Percentiles rank a stretch among this genome's conserved stretches.
Conservation (phyloP, 2,329 filamentous ascomycete species). For the Juglanconis juglandina region DNA sequence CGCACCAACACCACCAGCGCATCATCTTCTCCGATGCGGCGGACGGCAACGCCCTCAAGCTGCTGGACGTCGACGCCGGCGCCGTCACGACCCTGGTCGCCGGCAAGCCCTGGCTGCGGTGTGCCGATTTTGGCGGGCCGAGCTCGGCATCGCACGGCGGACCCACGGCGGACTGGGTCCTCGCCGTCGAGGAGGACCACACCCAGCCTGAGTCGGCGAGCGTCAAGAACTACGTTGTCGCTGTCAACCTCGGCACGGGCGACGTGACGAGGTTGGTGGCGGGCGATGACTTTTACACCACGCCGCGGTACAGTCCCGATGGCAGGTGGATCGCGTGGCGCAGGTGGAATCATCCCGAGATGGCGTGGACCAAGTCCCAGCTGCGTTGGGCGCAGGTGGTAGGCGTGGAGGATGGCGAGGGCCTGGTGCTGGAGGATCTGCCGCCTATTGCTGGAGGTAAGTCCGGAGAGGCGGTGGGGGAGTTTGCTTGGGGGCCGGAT, state of each 20-base stretch:
- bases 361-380: constrained; percentile 48
- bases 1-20: constrained; percentile 12
- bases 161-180: constrained; percentile 35
- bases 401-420: constrained; percentile 26
- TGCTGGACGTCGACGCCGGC: constrained; percentile 36
- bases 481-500: constrained; percentile 50
- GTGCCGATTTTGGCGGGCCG: constrained; percentile 45
- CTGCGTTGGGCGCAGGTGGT: constrained; percentile 41
- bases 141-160: constrained; percentile 13
- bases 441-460: constrained; percentile 13
- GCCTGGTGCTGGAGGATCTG: constrained; percentile 28
- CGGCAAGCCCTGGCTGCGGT: constrained; percentile 33
- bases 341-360: constrained; percentile 52
- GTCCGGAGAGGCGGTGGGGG: constrained; percentile 40
- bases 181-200: constrained; percentile 53
- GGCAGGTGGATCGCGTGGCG: constrained; percentile 47
- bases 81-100: constrained; percentile 32
- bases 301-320: constrained; percentile 46
- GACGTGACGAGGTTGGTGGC: constrained; percentile 36
- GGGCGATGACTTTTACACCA: constrained; percentile 51
- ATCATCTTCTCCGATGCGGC: constrained; percentile 45
- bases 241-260: constrained; percentile 38
- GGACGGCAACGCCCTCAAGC: constrained; percentile 37
- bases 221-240: constrained; percentile 37
- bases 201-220: constrained; percentile 28